phyloP scores from a whole-genome alignment of 1,284 basidiomycete species.

The Cryptococcus neoformans region DNA sequence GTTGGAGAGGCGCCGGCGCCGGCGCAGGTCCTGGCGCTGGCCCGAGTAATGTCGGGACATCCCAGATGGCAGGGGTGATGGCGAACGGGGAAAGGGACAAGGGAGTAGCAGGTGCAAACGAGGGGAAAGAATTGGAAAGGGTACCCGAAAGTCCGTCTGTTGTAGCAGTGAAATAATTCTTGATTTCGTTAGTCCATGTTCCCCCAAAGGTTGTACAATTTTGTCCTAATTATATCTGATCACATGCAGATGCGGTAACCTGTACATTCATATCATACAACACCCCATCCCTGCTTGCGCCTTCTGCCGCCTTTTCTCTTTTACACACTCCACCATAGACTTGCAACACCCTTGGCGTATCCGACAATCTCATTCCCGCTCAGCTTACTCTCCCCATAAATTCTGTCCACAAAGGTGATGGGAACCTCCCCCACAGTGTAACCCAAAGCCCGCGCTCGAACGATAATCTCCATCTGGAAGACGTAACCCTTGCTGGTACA shows the following conservation, averaged over 20 bases:
- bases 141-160: not conserved
- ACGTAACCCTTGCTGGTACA: conserved; percentile 87
- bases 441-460: conserved; percentile 73
- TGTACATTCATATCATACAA: not conserved
- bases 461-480: conserved; percentile 98
- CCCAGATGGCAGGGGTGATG: not conserved
- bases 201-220: not conserved
- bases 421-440: conserved; percentile 86
- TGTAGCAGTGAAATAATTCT: not conserved
- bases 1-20: conserved; percentile 6
- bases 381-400: conserved; percentile 89
- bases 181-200: not conserved
- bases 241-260: not conserved
- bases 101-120: not conserved
- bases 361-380: conserved; percentile 82
- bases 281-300: not conserved
- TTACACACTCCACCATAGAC: conserved; percentile 64
- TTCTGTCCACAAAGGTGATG: conserved; percentile 88
- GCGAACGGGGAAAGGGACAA: not conserved
- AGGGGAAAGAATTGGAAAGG: not conserved
- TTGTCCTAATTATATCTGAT: not conserved
- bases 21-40: not conserved
- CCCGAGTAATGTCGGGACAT: not conserved
- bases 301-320: not conserved
- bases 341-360: conserved; percentile 84